Percentiles rank a stretch among this genome's conserved stretches.
Evolutionary conservation across 2,329 filamentous ascomycete species (phyloP).

Genomic region (Penicillium corylophilum): DNA sequence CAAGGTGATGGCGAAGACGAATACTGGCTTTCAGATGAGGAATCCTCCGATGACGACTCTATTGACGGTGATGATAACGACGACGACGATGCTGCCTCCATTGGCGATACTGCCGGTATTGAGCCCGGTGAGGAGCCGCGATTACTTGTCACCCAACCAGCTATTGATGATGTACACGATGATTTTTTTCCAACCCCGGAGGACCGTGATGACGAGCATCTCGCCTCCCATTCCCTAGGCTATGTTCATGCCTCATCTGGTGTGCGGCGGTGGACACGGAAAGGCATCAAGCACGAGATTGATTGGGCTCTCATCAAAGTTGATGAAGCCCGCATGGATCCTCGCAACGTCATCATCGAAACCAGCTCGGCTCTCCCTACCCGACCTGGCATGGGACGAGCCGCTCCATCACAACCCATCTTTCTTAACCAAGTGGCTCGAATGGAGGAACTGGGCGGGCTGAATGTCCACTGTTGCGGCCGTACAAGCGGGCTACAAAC

Average conservation of each 20-base stretch:
- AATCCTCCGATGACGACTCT: slow-evolving; percentile 55
- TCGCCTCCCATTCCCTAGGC: slow-evolving; percentile 77
- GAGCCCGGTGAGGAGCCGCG: slow-evolving; percentile 71
- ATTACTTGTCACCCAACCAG: slow-evolving; percentile 85
- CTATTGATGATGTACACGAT: slow-evolving; percentile 79
- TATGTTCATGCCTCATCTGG: slow-evolving; percentile 88
- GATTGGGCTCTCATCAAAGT: slow-evolving; percentile 94
- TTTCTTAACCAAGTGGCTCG: slow-evolving; percentile 58
- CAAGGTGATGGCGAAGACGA: slow-evolving; percentile 43
- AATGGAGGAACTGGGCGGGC: slow-evolving; percentile 62
- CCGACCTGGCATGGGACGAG: slow-evolving; percentile 51
- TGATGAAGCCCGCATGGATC: slow-evolving; percentile 66
- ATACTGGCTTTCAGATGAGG: slow-evolving; percentile 46
- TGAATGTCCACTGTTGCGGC: slow-evolving; percentile 83
- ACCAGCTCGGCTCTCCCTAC: slow-evolving; percentile 14
- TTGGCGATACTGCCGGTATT: slow-evolving; percentile 76
- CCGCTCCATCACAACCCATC: slow-evolving; percentile 34
- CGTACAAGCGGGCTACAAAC: slow-evolving; percentile 80
- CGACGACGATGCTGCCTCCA: slow-evolving; percentile 57
- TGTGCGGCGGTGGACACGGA: slow-evolving; percentile 70
- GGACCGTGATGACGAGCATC: slow-evolving; percentile 75
- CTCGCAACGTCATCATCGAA: slow-evolving; percentile 64
- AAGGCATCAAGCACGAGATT: slow-evolving; percentile 80
- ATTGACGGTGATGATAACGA: slow-evolving; percentile 50
- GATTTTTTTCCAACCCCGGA: slow-evolving; percentile 79